Evolutionary conservation across 2,329 filamentous ascomycete species (phyloP), one percentile per base, ranked within the genome.

Genomic region (Ceratocystis diversiconidia): DNA sequence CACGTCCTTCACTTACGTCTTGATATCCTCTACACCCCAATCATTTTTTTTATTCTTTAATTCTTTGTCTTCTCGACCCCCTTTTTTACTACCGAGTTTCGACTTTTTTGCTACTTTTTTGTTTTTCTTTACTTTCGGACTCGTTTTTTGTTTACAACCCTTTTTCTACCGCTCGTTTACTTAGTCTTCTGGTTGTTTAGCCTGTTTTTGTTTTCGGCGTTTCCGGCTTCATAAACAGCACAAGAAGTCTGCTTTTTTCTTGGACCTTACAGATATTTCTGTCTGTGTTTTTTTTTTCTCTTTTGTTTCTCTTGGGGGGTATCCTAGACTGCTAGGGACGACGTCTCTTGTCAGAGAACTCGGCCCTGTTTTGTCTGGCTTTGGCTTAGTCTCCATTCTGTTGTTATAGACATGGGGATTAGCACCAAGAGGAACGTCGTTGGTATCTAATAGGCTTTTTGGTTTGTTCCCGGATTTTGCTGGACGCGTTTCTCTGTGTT

Each of bases 61-160:
- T 69, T 71, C 36, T 68, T 67, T 12, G 69, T 64, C 19, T 68
- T 59, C 52, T 64, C 25, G 41, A 59, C 52, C 52, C 52, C 52
- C 22, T 25, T 17, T 59, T 59, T 59, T 36, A 32, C 15, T 22
- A 48, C 52, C 15, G 52, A 59, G 52, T 32, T 30, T 59, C 52
- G 52, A 59, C 52, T 32, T 59, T 22, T 36, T 30, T 55, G 30
- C 30, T 30, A 30, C 25, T 17, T 59, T 57, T 57, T 32, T 57
- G n/a, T 17, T 10, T 28, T 57, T 22, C 17, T 59, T 30, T n/a
- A n/a, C n/a, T 59, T 25, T 32, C 52, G 22, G 52, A 25, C 52
- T 59, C 32, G 5, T 50, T 50, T 50, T 17, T 59, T 59, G 28
- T 36, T 59, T 36, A 59, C 52, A 59, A 50, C 36, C 12, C 48